phyloP scores from a whole-genome alignment of 2,329 filamentous ascomycete genomes.

The Ophiosphaerella korrae region DNA sequence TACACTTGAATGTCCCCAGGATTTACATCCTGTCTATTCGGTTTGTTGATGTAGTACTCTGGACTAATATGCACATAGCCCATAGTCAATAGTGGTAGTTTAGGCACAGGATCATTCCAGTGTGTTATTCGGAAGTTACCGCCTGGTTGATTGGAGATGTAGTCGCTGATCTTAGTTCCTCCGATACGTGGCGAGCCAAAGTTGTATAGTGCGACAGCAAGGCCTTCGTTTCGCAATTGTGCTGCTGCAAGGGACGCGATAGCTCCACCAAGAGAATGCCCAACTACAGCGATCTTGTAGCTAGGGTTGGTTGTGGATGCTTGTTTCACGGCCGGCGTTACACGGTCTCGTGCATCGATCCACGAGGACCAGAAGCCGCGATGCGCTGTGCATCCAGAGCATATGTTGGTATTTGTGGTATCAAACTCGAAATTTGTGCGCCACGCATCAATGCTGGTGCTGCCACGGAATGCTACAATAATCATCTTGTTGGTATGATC shows the following conservation, averaged over 20 bases:
- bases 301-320: slow-evolving; percentile 55
- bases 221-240: slow-evolving; percentile 45
- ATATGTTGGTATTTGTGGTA: slow-evolving; percentile 49
- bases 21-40: slow-evolving; percentile 24
- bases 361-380: slow-evolving; percentile 65
- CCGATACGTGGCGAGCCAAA: slow-evolving; percentile 73
- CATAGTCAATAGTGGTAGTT: slow-evolving; percentile 65
- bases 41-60: slow-evolving; percentile 62
- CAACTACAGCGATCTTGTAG: slow-evolving; percentile 63
- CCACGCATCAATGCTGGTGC: slow-evolving; percentile 64
- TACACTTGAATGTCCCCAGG: slow-evolving; percentile 29
- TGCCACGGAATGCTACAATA: slow-evolving; percentile 65
- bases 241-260: slow-evolving; percentile 66
- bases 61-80: slow-evolving; percentile 70
- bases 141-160: slow-evolving; percentile 59
- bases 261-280: slow-evolving; percentile 72
- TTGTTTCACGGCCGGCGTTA: slow-evolving; percentile 52
- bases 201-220: slow-evolving; percentile 54
- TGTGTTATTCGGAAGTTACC: slow-evolving; percentile 71
- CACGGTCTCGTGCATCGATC: slow-evolving; percentile 56
- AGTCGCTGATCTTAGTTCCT: slow-evolving; percentile 62
- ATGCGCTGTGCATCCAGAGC: slow-evolving; percentile 60
- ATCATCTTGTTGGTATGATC: slow-evolving; percentile 57
- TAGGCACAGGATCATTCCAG: slow-evolving; percentile 68
- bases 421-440: slow-evolving; percentile 60